Evolutionary conservation across 805 yeast genomes (phyloP).

Genomic region (Pichia heedii): DNA sequence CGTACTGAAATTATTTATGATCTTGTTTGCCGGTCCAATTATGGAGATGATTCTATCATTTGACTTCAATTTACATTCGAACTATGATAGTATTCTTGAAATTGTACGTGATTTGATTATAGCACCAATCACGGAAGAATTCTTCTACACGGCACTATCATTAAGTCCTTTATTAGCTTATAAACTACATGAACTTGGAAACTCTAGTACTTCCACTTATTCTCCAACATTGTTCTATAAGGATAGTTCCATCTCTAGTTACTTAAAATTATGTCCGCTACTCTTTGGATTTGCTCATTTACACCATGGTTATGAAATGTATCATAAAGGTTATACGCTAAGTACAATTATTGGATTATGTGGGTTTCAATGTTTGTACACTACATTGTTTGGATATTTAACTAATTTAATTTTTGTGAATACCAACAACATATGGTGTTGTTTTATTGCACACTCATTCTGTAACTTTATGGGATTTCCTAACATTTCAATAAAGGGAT

Average conservation of each 20-base stretch:
- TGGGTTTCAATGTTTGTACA: slow-evolving; percentile 50
- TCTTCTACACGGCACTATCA: slow-evolving; percentile 47
- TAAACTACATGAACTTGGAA: neutral
- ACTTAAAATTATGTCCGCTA: slow-evolving; percentile 39
- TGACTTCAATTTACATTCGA: neutral
- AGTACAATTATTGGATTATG: slow-evolving; percentile 29
- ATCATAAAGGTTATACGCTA: slow-evolving; percentile 20
- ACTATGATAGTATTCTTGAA: slow-evolving; percentile 1
- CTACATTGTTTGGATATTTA: slow-evolving; percentile 62
- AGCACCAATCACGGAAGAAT: slow-evolving; percentile 76
- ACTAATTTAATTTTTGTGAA: slow-evolving; percentile 49
- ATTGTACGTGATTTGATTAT: slow-evolving; percentile 45
- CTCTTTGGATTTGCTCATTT: slow-evolving; percentile 72
- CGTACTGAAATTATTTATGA: slow-evolving; percentile 16
- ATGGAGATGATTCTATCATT: neutral
- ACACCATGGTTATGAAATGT: slow-evolving; percentile 56
- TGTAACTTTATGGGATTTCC: slow-evolving; percentile 75
- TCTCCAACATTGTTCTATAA: slow-evolving; percentile 4
- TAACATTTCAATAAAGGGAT: slow-evolving; percentile 10
- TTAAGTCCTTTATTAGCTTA: slow-evolving; percentile 11
- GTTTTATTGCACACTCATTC: slow-evolving; percentile 49
- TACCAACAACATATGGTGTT: slow-evolving; percentile 46
- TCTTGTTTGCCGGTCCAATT: slow-evolving; percentile 34
- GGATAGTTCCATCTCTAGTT: neutral
- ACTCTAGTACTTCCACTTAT: slow-evolving; percentile 9